These are phyloP conservation scores for Thalassiosira exigua DNA, from an alignment of 352 stramenopile species.

Conservation along the genomic window DNA sequence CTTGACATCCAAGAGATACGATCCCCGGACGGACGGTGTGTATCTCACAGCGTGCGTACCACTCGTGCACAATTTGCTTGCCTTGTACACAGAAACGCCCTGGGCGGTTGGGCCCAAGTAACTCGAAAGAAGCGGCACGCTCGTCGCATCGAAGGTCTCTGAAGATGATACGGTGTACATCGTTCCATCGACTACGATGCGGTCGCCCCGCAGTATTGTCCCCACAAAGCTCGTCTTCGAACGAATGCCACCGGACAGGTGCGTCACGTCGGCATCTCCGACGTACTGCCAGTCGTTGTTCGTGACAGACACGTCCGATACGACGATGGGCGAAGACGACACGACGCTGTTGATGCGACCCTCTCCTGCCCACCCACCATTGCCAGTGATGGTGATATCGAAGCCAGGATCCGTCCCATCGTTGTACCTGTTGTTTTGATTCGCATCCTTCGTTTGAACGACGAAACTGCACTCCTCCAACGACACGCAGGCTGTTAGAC, in stretches of 20 bases:
- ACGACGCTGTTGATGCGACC: slow-evolving; percentile 86
- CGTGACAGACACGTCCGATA: slow-evolving; percentile 61
- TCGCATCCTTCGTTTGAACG: slow-evolving; percentile 84
- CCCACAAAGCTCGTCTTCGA: slow-evolving; percentile 36
- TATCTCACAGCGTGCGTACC: slow-evolving; percentile 89
- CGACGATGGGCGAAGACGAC: slow-evolving; percentile 7
- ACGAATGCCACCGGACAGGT: slow-evolving; percentile 36
- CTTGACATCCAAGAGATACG: slow-evolving; percentile 89
- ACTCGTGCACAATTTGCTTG: slow-evolving; percentile 46
- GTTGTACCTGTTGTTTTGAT: slow-evolving; percentile 89
- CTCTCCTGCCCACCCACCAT: slow-evolving; percentile 87
- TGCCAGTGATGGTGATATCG: slow-evolving; percentile 87
- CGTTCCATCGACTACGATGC: slow-evolving; percentile 87
- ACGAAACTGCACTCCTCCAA: slow-evolving; percentile 83
- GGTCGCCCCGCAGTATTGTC: slow-evolving; percentile 82
- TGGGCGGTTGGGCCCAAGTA: slow-evolving; percentile 79
- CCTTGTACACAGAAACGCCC: slow-evolving; percentile 47
- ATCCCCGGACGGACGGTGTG: slow-evolving; percentile 89
- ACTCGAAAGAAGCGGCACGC: slow-evolving; percentile 75
- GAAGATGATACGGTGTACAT: slow-evolving; percentile 76
- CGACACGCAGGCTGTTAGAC: slow-evolving; percentile 62
- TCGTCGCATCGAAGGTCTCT: slow-evolving; percentile 75
- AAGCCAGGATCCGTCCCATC: slow-evolving; percentile 86
- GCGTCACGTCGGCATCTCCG: slow-evolving; percentile 43
- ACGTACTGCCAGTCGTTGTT: slow-evolving; percentile 71